phyloP scores from a whole-genome alignment of 768 basidiomycete genomes.

The Lepiota subincarnata region DNA sequence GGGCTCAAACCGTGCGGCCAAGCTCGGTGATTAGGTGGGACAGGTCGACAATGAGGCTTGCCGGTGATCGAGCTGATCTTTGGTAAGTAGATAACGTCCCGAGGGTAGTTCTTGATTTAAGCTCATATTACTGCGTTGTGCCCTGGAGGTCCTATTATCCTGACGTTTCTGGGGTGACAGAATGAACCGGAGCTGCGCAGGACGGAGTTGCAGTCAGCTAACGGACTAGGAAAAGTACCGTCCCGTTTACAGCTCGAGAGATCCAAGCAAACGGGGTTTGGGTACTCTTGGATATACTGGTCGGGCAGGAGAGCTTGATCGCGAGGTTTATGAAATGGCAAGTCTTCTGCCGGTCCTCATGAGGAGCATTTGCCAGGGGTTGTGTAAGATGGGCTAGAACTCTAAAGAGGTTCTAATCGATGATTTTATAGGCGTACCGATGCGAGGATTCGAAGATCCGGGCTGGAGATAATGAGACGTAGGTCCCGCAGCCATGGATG shows the following conservation, averaged over 20 bases:
- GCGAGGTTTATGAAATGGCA: constrained; percentile 10
- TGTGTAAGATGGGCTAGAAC: not conserved
- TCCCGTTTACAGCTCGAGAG: not conserved
- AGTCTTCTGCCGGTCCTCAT: constrained; percentile 3
- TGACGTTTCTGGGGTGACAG: not conserved
- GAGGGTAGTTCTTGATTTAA: not conserved
- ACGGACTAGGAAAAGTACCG: not conserved
- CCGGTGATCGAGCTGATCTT: constrained; percentile 8
- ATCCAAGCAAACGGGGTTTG: not conserved
- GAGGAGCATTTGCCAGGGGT: not conserved
- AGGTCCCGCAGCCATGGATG: constrained; percentile 11
- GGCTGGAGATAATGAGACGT: constrained; percentile 6
- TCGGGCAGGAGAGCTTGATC: constrained; percentile 11
- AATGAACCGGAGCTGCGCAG: constrained; percentile 3
- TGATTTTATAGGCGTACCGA: not conserved
- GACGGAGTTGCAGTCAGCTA: not conserved
- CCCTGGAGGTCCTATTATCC: not conserved
- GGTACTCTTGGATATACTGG: constrained; percentile 3
- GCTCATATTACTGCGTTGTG: not conserved
- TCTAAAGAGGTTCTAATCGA: constrained; percentile 1
- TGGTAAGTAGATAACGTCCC: not conserved
- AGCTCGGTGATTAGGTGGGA: constrained; percentile 9
- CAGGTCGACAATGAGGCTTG: not conserved
- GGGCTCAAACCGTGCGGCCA: not conserved
- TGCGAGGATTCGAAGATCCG: constrained; percentile 1